A percentile compares a stretch with the other conserved stretches of the same genome.
These are phyloP conservation scores for Oryza rufipogon DNA, from an alignment of 176 grass and related monocot genomes.

Conservation along the genomic window DNA sequence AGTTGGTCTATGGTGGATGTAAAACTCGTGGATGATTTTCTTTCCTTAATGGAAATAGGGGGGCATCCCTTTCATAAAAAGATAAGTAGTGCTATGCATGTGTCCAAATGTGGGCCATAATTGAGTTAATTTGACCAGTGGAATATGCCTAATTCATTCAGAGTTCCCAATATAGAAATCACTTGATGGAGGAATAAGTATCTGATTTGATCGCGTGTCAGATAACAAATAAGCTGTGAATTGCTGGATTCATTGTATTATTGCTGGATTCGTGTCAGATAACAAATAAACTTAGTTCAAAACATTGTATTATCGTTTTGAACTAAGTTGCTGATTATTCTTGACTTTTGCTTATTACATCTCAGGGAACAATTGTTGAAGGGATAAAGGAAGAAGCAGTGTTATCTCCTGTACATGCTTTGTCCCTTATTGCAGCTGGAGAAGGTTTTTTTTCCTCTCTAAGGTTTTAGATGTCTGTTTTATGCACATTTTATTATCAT, in stretches of 20 bases:
- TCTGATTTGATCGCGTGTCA: neutral
- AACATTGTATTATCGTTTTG: conserved; percentile 6
- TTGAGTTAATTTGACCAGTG: conserved; percentile 4
- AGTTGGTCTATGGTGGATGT: no score
- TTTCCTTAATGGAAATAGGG: no score
- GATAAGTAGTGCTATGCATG: neutral
- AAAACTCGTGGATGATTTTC: no score
- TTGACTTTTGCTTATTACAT: conserved; percentile 1
- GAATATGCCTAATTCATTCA: neutral
- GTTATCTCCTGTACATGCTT: conserved; percentile 77
- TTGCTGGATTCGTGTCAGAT: neutral
- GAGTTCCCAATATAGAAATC: conserved; percentile 23
- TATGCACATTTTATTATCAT: neutral
- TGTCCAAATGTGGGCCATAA: neutral
- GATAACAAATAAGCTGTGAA: conserved; percentile 11
- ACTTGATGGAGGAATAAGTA: conserved; percentile 14
- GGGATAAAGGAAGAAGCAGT: conserved; percentile 91
- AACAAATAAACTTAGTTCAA: no score
- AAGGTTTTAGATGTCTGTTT: conserved; percentile 13
- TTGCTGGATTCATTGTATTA: neutral
- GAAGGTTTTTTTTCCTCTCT: conserved; percentile 57
- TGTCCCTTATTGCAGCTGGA: conserved; percentile 85
- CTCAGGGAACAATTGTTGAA: conserved; percentile 66
- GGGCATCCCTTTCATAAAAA: no score
- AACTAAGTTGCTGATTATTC: neutral